A percentile compares a stretch with the other conserved stretches of the same genome.
phyloP scores from a whole-genome alignment of 345 rosid species.

The Populus davidiana region DNA sequence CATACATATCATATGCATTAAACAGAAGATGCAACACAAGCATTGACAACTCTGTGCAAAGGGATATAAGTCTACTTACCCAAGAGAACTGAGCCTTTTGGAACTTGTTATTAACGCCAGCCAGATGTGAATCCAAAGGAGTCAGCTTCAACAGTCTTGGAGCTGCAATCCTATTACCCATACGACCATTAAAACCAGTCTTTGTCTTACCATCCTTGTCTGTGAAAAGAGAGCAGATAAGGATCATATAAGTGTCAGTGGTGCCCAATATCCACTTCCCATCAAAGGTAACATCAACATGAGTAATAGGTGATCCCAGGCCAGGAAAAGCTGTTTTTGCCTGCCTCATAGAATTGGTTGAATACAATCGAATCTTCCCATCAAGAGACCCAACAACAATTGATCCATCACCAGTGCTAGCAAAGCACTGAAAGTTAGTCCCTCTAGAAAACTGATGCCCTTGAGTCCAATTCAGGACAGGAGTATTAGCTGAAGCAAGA shows the following conservation, averaged over 20 bases:
- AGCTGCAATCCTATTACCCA: conserved; percentile 96
- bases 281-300: conserved; percentile 93
- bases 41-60: not conserved
- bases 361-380: conserved; percentile 93
- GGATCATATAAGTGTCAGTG: conserved; percentile 84
- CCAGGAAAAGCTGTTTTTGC: conserved; percentile 99
- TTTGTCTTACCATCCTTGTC: conserved; percentile 81
- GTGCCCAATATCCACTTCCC: conserved; percentile 99
- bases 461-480: conserved; percentile 86
- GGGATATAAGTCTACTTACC: conserved; percentile 45
- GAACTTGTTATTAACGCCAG: conserved; percentile 84
- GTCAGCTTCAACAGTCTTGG: conserved; percentile 87
- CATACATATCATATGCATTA: not conserved
- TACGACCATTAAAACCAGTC: conserved; percentile 94
- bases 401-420: conserved; percentile 97
- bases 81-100: conserved; percentile 92
- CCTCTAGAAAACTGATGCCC: conserved; percentile 99
- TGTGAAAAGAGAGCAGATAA: conserved; percentile 80
- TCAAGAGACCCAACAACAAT: conserved; percentile 96
- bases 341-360: conserved; percentile 84
- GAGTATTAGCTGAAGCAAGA: conserved; percentile 59
- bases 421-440: conserved; percentile 95
- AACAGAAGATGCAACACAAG: not conserved
- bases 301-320: conserved; percentile 90
- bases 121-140: conserved; percentile 82